phyloP scores from a whole-genome alignment of 495 filamentous ascomycete genomes.

The Xylaria sp. region DNA sequence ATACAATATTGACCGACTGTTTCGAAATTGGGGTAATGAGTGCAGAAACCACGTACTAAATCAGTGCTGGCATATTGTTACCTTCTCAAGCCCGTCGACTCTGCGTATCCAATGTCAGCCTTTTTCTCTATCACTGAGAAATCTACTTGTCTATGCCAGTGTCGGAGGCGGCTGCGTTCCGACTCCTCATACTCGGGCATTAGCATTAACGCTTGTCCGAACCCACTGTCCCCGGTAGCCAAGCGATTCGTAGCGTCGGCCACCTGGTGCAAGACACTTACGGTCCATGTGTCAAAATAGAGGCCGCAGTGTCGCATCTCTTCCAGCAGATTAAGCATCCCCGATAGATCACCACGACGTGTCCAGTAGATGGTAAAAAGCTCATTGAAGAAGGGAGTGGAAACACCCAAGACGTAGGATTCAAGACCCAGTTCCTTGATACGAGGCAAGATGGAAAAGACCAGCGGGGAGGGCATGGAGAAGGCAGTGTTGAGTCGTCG shows the following conservation, averaged over 20 bases:
- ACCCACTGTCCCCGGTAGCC: conserved; percentile 37
- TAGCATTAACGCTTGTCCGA: conserved; percentile 42
- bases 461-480: conserved; percentile 63
- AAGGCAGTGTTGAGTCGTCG: conserved; percentile 68
- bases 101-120: conserved; percentile 23
- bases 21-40: neutral
- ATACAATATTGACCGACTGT: neutral
- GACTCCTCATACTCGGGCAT: conserved; percentile 48
- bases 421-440: conserved; percentile 73
- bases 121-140: conserved; percentile 30
- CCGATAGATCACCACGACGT: conserved; percentile 64
- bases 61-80: neutral
- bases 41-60: neutral
- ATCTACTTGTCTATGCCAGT: conserved; percentile 34
- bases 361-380: conserved; percentile 70
- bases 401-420: conserved; percentile 76
- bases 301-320: conserved; percentile 82
- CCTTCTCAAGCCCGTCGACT: neutral
- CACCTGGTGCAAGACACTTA: conserved; percentile 53
- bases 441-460: conserved; percentile 67
- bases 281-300: conserved; percentile 64
- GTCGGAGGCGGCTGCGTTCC: conserved; percentile 31
- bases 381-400: conserved; percentile 76
- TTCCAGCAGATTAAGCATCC: conserved; percentile 66
- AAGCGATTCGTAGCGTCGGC: conserved; percentile 22